Percentiles rank a stretch among this genome's conserved stretches.
phyloP scores from a whole-genome alignment of 108 stramenopile genomes.

The Cylindrotheca fusiformis region DNA sequence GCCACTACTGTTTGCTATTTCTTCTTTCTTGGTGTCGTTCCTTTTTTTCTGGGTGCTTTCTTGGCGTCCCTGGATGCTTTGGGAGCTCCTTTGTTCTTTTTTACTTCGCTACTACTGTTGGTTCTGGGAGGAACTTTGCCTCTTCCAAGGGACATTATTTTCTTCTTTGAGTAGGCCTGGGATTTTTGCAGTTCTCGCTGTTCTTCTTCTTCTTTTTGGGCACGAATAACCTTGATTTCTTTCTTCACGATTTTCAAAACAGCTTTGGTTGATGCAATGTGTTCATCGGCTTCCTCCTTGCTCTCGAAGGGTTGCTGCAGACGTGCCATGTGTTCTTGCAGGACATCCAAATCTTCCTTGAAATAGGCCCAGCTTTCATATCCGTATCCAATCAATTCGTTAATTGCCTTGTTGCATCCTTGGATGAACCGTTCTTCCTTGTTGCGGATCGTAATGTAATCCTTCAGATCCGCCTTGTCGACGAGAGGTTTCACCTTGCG shows the following conservation, averaged over 20 bases:
- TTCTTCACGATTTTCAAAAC: not conserved
- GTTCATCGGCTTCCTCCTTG: not conserved
- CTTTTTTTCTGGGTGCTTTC: no score
- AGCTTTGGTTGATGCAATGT: not conserved
- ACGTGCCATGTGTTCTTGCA: not conserved
- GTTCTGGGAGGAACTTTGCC: no score
- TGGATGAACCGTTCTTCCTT: not conserved
- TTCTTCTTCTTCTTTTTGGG: no score
- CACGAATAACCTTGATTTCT: not conserved
- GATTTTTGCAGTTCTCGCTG: no score
- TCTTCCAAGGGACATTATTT: no score
- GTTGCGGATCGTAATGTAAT: not conserved
- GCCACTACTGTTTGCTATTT: no score
- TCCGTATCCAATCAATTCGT: not conserved
- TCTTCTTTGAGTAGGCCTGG: no score
- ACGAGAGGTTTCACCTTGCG: not conserved
- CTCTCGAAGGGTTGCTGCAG: not conserved
- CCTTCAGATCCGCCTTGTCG: constrained; percentile 1
- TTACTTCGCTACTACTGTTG: no score
- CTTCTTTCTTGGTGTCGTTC: no score
- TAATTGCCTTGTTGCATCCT: not conserved
- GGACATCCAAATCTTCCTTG: not conserved
- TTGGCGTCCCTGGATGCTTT: no score
- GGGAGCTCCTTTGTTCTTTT: no score
- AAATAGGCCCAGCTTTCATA: not conserved